Evolutionary conservation across 371 early-diverging fungal genomes (phyloP).

Genomic region (Circinella minor): DNA sequence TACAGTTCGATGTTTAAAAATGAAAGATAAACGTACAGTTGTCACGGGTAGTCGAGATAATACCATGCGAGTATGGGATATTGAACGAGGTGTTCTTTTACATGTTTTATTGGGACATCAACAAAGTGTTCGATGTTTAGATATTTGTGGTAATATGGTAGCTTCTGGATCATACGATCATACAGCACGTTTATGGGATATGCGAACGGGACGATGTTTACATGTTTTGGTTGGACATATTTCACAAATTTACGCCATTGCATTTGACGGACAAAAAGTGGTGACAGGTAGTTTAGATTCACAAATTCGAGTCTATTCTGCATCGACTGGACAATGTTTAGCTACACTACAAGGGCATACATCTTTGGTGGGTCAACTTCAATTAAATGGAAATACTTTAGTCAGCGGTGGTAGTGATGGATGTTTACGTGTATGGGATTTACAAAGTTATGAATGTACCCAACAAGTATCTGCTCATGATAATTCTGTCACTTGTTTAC

Average conservation of each 20-base stretch:
- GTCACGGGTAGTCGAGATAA: constrained; percentile 93
- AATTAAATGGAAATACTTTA: constrained; percentile 71
- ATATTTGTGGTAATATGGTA: constrained; percentile 74
- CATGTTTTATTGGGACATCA: constrained; percentile 77
- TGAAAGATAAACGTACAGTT: constrained; percentile 68
- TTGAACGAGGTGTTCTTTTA: constrained; percentile 65
- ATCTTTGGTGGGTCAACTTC: constrained; percentile 85
- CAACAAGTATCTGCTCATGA: constrained; percentile 79
- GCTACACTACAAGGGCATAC: constrained; percentile 79
- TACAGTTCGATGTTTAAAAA: constrained; percentile 90
- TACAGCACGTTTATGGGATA: constrained; percentile 89
- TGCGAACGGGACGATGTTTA: constrained; percentile 70
- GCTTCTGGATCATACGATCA: constrained; percentile 93
- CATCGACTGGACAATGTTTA: constrained; percentile 61
- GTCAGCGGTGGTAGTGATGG: constrained; percentile 91
- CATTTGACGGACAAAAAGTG: constrained; percentile 69
- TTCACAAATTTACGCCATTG: constrained; percentile 72
- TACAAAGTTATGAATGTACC: constrained; percentile 67
- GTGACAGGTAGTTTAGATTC: constrained; percentile 82
- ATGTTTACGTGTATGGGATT: constrained; percentile 87
- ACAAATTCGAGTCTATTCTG: constrained; percentile 76
- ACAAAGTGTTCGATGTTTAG: constrained; percentile 85
- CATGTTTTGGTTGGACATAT: constrained; percentile 74
- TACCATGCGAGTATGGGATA: constrained; percentile 82
- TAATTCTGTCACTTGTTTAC: constrained; percentile 87